phyloP scores from a whole-genome alignment of 73 alveolate species.

The Paramecium bursaria region DNA sequence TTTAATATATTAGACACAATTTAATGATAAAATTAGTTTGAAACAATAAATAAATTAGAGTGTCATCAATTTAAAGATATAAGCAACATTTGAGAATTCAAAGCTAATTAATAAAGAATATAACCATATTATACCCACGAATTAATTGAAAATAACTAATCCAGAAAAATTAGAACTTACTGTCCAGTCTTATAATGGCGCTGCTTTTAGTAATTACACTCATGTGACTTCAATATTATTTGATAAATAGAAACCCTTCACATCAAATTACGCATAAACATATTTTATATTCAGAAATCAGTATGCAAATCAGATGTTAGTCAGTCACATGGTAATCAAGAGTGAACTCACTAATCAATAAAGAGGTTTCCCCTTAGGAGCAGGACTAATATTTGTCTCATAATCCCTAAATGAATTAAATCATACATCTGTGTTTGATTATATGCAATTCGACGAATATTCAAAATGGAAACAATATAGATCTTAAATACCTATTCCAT shows the following conservation, averaged over 20 bases:
- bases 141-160: conserved; percentile 6
- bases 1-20: background rate
- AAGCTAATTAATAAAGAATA: background rate
- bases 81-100: conserved; percentile 40
- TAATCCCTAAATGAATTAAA: conserved; percentile 66
- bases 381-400: conserved; percentile 75
- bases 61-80: background rate
- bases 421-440: conserved; percentile 68
- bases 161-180: conserved; percentile 64
- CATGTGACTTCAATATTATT: conserved; percentile 69
- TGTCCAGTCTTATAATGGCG: conserved; percentile 74
- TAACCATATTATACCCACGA: background rate
- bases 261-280: conserved; percentile 76
- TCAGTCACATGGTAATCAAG: conserved; percentile 65
- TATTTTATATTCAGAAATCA: conserved; percentile 70
- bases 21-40: background rate
- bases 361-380: conserved; percentile 81
- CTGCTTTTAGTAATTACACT: conserved; percentile 66
- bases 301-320: conserved; percentile 63
- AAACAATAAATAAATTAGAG: background rate
- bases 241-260: conserved; percentile 67
- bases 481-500: conserved; percentile 61
- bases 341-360: conserved; percentile 67
- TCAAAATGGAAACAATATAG: conserved; percentile 71
- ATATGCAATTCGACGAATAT: conserved; percentile 63